Conservation (phyloP, 805 yeast genomes). For the Saccharomycopsis lassenensis region DNA sequence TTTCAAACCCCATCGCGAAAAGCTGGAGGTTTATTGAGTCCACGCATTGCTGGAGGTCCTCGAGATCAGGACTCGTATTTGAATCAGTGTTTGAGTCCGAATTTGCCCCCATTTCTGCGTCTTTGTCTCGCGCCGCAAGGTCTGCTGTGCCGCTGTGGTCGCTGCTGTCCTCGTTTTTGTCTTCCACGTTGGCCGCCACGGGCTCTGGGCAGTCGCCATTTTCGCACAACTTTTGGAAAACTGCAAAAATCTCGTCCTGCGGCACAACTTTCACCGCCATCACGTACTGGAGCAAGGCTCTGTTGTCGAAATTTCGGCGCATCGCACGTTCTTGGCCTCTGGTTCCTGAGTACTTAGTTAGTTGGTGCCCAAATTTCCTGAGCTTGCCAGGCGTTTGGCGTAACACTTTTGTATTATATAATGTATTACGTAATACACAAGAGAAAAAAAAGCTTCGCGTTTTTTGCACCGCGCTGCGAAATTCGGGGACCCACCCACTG, state of each 20-base stretch:
- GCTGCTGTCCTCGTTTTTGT: too few relatives aligned
- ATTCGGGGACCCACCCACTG: not conserved
- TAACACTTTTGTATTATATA: not conserved
- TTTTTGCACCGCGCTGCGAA: not conserved
- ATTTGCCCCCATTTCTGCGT: not conserved
- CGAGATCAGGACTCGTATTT: too few relatives aligned
- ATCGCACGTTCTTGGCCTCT: too few relatives aligned
- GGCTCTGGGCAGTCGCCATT: conserved; percentile 9
- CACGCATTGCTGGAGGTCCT: too few relatives aligned
- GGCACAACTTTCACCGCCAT: conserved; percentile 12
- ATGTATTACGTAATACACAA: not conserved
- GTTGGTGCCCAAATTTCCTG: not conserved
- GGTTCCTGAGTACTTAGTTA: too few relatives aligned
- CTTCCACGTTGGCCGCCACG: too few relatives aligned
- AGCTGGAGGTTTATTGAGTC: conserved; percentile 11
- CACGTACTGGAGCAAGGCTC: conserved; percentile 15
- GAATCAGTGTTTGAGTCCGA: not conserved
- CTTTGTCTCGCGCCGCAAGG: too few relatives aligned
- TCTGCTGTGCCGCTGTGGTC: too few relatives aligned
- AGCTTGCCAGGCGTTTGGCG: not conserved
- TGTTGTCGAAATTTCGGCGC: conserved; percentile 5
- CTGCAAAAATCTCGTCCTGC: conserved; percentile 8
- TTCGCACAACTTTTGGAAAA: conserved; percentile 11
- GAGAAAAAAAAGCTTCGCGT: not conserved
- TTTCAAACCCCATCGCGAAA: conserved; percentile 12